These are phyloP conservation scores for Cubamyces lactineus DNA, from an alignment of 768 basidiomycete species.

Conservation along the genomic window DNA sequence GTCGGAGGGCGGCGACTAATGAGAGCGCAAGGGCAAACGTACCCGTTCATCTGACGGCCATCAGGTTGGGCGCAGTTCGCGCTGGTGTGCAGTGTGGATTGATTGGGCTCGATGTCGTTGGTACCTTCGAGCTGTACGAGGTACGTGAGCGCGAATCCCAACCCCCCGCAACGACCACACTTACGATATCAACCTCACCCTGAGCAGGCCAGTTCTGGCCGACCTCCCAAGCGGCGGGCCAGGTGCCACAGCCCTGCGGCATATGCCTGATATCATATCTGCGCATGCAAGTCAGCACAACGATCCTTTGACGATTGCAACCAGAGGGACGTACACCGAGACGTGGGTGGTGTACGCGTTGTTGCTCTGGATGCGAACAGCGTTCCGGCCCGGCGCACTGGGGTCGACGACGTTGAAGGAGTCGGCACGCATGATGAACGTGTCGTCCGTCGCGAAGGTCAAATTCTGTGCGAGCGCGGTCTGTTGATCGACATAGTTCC, in stretches of 20 bases:
- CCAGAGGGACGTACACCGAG: slow-evolving; percentile 28
- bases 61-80: slow-evolving; percentile 59
- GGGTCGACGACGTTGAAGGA: slow-evolving; percentile 47
- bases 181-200: slow-evolving; percentile 46
- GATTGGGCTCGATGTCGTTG: slow-evolving; percentile 56
- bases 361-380: slow-evolving; percentile 58
- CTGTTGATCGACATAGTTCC: slow-evolving; percentile 48
- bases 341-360: slow-evolving; percentile 54
- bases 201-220: slow-evolving; percentile 53
- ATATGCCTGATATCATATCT: slow-evolving; percentile 57
- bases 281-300: background rate
- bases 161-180: background rate
- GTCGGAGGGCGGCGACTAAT: background rate
- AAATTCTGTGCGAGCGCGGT: slow-evolving; percentile 60
- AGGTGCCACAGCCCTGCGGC: slow-evolving; percentile 53
- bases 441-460: slow-evolving; percentile 55
- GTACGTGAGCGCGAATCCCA: background rate
- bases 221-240: slow-evolving; percentile 64
- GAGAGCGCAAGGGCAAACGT: background rate
- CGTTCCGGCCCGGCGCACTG: slow-evolving; percentile 58
- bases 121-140: slow-evolving; percentile 50
- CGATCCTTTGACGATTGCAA: slow-evolving; percentile 28
- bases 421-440: slow-evolving; percentile 62
- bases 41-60: slow-evolving; percentile 48
- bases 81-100: slow-evolving; percentile 59